Percentiles rank a stretch among this genome's conserved stretches.
Conservation (phyloP, 2,329 filamentous ascomycete genomes). For the Apiospora rasikravindrae region DNA sequence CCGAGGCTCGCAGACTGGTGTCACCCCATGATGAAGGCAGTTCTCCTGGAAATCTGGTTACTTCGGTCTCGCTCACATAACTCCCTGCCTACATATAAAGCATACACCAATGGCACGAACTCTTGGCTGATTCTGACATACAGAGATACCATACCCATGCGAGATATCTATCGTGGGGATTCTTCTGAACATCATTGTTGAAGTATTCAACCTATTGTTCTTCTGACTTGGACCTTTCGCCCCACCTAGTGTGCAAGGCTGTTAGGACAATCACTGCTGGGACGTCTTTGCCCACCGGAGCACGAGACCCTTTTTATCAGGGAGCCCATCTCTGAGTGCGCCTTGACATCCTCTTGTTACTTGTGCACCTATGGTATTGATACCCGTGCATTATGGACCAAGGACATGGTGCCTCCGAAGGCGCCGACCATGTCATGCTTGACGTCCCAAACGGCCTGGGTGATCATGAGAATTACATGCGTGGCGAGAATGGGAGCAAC, state of each 20-base stretch:
- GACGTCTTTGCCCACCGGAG: neutral
- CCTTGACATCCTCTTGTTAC: neutral
- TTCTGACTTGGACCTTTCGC: neutral
- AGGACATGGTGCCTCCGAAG: constrained; percentile 41
- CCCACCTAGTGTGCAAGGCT: neutral
- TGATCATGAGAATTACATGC: constrained; percentile 40
- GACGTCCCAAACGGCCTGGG: constrained; percentile 47
- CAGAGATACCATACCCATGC: neutral
- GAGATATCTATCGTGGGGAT: neutral
- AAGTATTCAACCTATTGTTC: neutral
- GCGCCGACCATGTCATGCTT: constrained; percentile 50
- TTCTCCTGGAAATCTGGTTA: neutral
- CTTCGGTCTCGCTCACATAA: neutral
- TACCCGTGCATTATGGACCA: constrained; percentile 11
- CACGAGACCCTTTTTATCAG: neutral
- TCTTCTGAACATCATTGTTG: neutral
- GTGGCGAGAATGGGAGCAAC: constrained; percentile 22
- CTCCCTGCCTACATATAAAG: neutral
- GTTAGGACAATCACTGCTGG: neutral
- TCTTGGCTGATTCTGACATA: neutral
- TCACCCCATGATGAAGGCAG: neutral
- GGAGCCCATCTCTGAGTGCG: neutral
- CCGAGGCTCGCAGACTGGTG: neutral
- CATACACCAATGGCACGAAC: neutral
- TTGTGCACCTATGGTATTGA: constrained; percentile 7